Evolutionary conservation across 345 rosid species (phyloP), one percentile per base, ranked within the genome.

Genomic region (Ricinus communis): DNA sequence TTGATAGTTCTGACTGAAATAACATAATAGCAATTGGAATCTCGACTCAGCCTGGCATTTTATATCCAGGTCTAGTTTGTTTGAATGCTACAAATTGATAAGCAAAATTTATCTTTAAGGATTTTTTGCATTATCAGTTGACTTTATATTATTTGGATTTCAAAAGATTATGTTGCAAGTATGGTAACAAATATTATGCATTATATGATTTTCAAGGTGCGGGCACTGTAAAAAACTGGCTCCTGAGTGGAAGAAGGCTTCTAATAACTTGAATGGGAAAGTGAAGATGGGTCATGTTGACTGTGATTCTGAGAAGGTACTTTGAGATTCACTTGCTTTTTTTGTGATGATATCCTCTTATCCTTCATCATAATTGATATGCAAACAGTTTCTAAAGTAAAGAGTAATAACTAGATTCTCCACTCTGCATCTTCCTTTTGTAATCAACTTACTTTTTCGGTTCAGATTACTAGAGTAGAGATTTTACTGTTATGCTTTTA

Each of bases 211-310:
- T 76, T 64, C 27, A 81, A 93, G 98, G 97, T 94, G 97, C 71
- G 96, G 98, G 61, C 97, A 94, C 78, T 94, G 98, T 79, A 94
- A 94, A 71, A 94, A 82, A 84, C 84, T 94, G 59, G 97, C 97
- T 71, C 97, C 96, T 59, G 98, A 94, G 80, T 94, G 98, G 98
- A 94, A 90, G 84, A 91, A 79, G 83, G 98, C 97, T 83, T 88
- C 97, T 59, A 82, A 77, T 43, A 88, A 82, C 80, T 85, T 91
- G 89, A 84, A 86, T 86, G 98, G 97, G 69, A 91, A 91, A 87
- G 97, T 90, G 84, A 94, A 88, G 78, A 78, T 94, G 71, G 98
- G 98, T 62, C 97, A 91, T 71, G 95, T 94, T 57, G 90, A 94
- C 77, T 94, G 98, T 54, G 98, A 94, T 43, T 73, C 87, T 49